Evolutionary conservation across 2,329 filamentous ascomycete species (phyloP).

Genomic region (Hyphodiscus sp.): DNA sequence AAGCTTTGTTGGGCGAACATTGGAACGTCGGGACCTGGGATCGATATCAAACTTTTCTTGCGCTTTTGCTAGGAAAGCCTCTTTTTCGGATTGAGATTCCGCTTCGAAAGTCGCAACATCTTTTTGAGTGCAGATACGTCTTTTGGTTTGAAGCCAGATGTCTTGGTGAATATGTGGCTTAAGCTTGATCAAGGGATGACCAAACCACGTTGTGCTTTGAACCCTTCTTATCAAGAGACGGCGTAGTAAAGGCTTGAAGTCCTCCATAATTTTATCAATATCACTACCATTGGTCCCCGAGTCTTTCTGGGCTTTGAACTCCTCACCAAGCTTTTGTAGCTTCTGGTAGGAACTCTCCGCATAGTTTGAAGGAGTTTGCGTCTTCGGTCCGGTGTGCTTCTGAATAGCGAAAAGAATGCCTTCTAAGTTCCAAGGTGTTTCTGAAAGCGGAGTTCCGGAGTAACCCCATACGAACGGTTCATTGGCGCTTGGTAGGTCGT

Average conservation of each 20-base stretch:
- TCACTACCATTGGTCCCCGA: background rate
- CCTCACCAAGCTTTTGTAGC: slow-evolving; percentile 1
- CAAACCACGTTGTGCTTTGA: slow-evolving; percentile 15
- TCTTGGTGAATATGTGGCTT: slow-evolving; percentile 17
- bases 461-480: slow-evolving; percentile 18
- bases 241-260: slow-evolving; percentile 10
- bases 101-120: slow-evolving; percentile 1
- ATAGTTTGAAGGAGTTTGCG: background rate
- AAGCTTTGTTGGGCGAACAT: background rate
- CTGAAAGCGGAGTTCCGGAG: slow-evolving; percentile 15
- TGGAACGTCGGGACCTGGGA: background rate
- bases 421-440: slow-evolving; percentile 12
- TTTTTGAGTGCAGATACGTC: background rate
- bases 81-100: background rate
- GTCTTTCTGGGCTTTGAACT: slow-evolving; percentile 10
- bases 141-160: slow-evolving; percentile 6
- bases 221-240: slow-evolving; percentile 18
- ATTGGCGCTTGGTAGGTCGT: slow-evolving; percentile 3
- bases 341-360: background rate
- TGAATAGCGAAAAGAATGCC: slow-evolving; percentile 16
- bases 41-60: slow-evolving; percentile 3
- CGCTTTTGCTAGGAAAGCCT: background rate
- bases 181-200: slow-evolving; percentile 13
- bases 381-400: slow-evolving; percentile 3
- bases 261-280: background rate